phyloP scores from a whole-genome alignment of 495 filamentous ascomycete genomes.

The Trichoderma erinaceum region DNA sequence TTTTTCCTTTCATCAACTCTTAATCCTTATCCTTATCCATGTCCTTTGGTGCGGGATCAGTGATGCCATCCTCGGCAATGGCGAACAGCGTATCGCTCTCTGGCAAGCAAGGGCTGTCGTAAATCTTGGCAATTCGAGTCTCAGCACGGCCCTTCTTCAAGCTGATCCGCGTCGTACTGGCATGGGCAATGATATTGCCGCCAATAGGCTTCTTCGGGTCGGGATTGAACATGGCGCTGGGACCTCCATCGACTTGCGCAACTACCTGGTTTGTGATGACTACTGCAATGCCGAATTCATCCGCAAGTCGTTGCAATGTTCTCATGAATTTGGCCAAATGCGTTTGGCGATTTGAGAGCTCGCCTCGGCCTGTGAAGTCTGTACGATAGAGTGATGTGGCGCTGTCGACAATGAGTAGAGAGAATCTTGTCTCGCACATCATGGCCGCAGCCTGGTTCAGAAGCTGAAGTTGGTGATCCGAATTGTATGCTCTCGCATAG shows the following conservation, averaged over 20 bases:
- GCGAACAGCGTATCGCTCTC: constrained; percentile 96
- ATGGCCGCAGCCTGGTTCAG: constrained; percentile 92
- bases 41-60: constrained; percentile 92
- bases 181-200: constrained; percentile 97
- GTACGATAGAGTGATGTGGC: constrained; percentile 93
- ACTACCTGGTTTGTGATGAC: constrained; percentile 99
- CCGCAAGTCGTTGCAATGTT: constrained; percentile 84
- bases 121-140: constrained; percentile 97
- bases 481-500: constrained; percentile 96
- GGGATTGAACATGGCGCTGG: constrained; percentile 95
- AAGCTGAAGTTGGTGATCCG: constrained; percentile 90
- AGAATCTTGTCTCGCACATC: constrained; percentile 99
- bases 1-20: not conserved
- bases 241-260: constrained; percentile 93
- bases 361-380: constrained; percentile 90
- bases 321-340: constrained; percentile 98
- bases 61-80: constrained; percentile 94
- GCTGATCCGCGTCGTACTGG: constrained; percentile 82
- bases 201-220: constrained; percentile 99
- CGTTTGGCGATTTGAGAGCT: constrained; percentile 80
- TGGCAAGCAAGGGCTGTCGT: constrained; percentile 93
- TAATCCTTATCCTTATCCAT: constrained; percentile 59
- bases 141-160: constrained; percentile 93
- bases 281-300: constrained; percentile 97
- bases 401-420: constrained; percentile 87